phyloP scores from a whole-genome alignment of 352 stramenopile species.

The Phytophthora podocarpi region DNA sequence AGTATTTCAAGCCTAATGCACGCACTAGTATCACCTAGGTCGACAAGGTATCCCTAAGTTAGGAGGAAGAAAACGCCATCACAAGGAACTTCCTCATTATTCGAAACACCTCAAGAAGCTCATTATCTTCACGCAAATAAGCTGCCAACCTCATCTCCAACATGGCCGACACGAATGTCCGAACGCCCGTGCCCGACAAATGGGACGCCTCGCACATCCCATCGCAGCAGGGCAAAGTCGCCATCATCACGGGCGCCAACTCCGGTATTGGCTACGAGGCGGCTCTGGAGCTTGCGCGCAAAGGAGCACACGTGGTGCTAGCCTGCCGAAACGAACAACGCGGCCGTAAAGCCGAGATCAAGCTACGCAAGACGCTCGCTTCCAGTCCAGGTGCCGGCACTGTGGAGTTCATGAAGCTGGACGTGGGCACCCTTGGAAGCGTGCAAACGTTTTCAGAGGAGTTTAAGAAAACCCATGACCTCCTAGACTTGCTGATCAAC shows the following conservation, averaged over 20 bases:
- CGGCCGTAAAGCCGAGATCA: slow-evolving; percentile 25
- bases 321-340: slow-evolving; percentile 34
- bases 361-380: slow-evolving; percentile 21
- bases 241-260: too few species aligned
- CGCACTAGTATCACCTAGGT: too few species aligned
- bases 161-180: background rate
- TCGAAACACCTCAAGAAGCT: too few species aligned
- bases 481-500: slow-evolving; percentile 68
- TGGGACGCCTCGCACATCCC: slow-evolving; percentile 28
- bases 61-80: too few species aligned
- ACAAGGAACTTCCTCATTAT: too few species aligned
- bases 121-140: too few species aligned
- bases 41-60: too few species aligned
- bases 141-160: too few species aligned
- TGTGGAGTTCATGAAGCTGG: slow-evolving; percentile 61
- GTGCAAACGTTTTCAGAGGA: slow-evolving; percentile 45
- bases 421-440: slow-evolving; percentile 47
- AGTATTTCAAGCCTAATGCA: too few species aligned
- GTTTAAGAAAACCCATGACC: slow-evolving; percentile 36
- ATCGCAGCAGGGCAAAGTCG: slow-evolving; percentile 27
- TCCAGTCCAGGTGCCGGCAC: slow-evolving; percentile 5
- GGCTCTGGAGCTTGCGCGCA: slow-evolving; percentile 14
- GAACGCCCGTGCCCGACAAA: slow-evolving; percentile 20
- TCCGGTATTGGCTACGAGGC: slow-evolving; percentile 25
- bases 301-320: slow-evolving; percentile 42